phyloP scores from a whole-genome alignment of 2,329 filamentous ascomycete species.

The Pleomassaria siparia region DNA sequence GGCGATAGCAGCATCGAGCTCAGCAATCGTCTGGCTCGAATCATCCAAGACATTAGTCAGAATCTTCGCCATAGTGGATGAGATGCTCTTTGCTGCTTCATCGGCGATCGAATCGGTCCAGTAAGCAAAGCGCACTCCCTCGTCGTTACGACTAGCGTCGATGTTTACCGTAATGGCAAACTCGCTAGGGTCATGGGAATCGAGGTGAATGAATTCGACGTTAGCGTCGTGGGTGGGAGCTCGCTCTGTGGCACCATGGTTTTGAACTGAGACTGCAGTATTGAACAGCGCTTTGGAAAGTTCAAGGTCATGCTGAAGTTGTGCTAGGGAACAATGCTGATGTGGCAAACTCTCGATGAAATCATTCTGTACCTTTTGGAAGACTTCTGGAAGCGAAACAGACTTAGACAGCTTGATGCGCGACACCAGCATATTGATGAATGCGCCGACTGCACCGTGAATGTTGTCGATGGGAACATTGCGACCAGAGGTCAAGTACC shows the following conservation, averaged over 20 bases:
- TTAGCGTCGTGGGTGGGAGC: constrained; percentile 3
- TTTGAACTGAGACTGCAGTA: constrained; percentile 46
- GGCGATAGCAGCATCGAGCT: constrained; percentile 23
- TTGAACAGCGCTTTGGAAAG: constrained; percentile 48
- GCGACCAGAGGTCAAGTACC: constrained; percentile 41
- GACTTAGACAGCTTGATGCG: constrained; percentile 19
- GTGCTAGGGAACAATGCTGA: constrained; percentile 43
- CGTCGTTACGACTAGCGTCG: constrained; percentile 32
- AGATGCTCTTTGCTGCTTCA: constrained; percentile 28
- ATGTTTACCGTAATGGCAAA: constrained; percentile 39
- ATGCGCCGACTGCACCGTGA: constrained; percentile 50
- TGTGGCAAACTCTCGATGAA: constrained; percentile 36
- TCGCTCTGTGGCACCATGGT: constrained; percentile 17
- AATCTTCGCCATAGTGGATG: constrained; percentile 27
- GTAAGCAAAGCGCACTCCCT: constrained; percentile 32
- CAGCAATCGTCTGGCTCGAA: constrained; percentile 26
- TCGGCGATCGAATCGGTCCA: constrained; percentile 36
- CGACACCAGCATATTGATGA: constrained; percentile 46
- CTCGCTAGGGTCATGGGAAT: constrained; percentile 35
- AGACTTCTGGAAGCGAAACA: constrained; percentile 20
- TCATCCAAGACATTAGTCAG: constrained; percentile 23
- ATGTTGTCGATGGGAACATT: constrained; percentile 51
- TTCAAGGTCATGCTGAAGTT: constrained; percentile 50
- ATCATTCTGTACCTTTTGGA: constrained; percentile 31
- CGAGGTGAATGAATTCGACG: constrained; percentile 32